Evolutionary conservation across 352 stramenopile species (phyloP).

Genomic region (Phytopythium delawarense): DNA sequence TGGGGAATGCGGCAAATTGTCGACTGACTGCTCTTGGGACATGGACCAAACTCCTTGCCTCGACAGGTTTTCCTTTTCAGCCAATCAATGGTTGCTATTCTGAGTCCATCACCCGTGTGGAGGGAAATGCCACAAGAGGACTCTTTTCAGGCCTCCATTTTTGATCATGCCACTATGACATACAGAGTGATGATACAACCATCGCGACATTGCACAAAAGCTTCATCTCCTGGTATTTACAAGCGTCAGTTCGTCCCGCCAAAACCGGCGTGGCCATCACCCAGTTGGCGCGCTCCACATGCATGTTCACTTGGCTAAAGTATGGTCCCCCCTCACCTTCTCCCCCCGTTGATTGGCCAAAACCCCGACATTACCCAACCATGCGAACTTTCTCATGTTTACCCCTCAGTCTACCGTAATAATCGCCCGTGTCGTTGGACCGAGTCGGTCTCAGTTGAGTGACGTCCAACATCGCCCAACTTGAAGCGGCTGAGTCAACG

Average conservation of each 20-base stretch:
- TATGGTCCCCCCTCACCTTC: background rate
- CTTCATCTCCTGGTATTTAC: too few relatives aligned
- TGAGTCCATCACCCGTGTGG: background rate
- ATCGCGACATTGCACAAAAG: too few relatives aligned
- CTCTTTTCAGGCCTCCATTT: background rate
- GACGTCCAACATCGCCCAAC: background rate
- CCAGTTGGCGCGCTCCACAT: background rate
- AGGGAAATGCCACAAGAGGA: background rate
- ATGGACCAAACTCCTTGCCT: too few relatives aligned
- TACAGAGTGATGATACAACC: too few relatives aligned
- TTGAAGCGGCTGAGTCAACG: too few relatives aligned
- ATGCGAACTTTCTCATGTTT: conserved; percentile 3
- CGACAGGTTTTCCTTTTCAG: background rate
- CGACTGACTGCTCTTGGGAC: conserved; percentile 14
- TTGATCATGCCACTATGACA: too few relatives aligned
- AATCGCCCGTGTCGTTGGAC: background rate
- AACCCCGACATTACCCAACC: background rate
- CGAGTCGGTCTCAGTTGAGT: conserved; percentile 1
- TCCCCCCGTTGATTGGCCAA: background rate
- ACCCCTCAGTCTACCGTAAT: background rate
- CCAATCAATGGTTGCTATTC: background rate
- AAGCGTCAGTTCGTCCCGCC: background rate
- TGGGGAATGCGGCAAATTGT: conserved; percentile 18
- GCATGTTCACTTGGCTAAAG: background rate
- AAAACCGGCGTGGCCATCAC: background rate